Conservation (phyloP, 2,329 filamentous ascomycete genomes). For the Pseudofabraea citricarpa region DNA sequence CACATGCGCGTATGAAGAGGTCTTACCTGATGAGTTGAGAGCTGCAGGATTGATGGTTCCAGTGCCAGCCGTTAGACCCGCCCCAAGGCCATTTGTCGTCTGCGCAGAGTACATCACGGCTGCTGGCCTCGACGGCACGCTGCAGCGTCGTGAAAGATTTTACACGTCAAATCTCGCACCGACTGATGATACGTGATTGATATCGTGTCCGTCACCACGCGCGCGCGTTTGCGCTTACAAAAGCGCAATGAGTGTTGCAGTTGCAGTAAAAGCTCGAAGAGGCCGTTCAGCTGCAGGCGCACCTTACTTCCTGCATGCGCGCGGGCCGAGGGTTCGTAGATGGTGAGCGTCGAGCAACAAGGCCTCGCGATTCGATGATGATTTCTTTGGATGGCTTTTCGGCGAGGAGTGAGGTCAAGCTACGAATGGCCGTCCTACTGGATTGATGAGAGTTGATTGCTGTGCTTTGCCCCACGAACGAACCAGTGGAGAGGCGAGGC, state of each 20-base stretch:
- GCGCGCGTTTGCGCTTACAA: conserved; percentile 19
- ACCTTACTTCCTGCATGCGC: conserved; percentile 9
- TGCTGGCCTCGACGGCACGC: conserved; percentile 25
- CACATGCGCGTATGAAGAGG: conserved; percentile 19
- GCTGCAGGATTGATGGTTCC: conserved; percentile 89
- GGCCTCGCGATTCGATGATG: conserved; percentile 2
- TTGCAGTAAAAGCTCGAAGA: conserved; percentile 3
- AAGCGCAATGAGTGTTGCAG: conserved; percentile 14
- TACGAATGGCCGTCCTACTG: not conserved
- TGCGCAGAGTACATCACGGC: conserved; percentile 52
- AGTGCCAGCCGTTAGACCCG: conserved; percentile 61
- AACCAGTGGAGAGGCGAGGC: conserved; percentile 1
- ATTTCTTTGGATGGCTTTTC: not conserved
- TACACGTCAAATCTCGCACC: conserved; percentile 9
- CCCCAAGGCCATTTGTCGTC: conserved; percentile 59
- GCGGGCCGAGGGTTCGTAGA: conserved; percentile 2
- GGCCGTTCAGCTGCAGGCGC: conserved; percentile 14
- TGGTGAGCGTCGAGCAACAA: not conserved
- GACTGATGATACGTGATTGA: no score
- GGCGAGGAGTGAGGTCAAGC: not conserved
- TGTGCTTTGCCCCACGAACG: conserved; percentile 3
- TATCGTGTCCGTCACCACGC: no score
- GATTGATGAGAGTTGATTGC: not conserved
- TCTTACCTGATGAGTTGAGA: conserved; percentile 71
- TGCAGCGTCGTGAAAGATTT: conserved; percentile 31